Percentiles rank a stretch among this genome's conserved stretches.
Conservation (phyloP, 2,329 filamentous ascomycete genomes). For the Aureobasidium sp. region DNA sequence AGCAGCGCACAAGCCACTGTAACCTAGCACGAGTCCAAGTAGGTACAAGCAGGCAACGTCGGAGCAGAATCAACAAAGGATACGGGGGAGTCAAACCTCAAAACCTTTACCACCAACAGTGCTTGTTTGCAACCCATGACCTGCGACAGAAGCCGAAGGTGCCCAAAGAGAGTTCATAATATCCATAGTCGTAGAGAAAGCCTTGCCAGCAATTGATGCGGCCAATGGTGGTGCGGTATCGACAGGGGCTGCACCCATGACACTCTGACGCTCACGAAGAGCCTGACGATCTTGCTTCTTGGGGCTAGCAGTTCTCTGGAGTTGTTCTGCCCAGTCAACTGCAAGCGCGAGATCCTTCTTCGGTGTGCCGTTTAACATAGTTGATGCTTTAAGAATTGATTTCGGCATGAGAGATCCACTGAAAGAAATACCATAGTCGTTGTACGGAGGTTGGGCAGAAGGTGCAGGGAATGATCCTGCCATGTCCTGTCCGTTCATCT, state of each 20-base stretch:
- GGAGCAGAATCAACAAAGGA: background rate
- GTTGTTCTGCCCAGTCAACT: constrained; percentile 87
- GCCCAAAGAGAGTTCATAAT: constrained; percentile 92
- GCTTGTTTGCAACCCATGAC: constrained; percentile 40
- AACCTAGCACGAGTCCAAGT: background rate
- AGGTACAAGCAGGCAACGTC: background rate
- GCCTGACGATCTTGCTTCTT: constrained; percentile 80
- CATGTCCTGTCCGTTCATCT: constrained; percentile 58
- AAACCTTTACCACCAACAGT: constrained; percentile 55
- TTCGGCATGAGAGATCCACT: constrained; percentile 31
- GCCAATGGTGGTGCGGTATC: constrained; percentile 20
- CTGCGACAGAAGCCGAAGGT: constrained; percentile 50
- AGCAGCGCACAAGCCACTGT: background rate
- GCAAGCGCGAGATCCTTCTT: constrained; percentile 49
- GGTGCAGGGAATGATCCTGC: constrained; percentile 76
- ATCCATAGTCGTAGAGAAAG: constrained; percentile 84
- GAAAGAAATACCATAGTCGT: constrained; percentile 7
- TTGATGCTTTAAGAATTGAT: constrained; percentile 40
- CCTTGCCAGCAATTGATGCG: constrained; percentile 32
- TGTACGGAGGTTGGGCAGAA: constrained; percentile 28
- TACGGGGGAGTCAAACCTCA: constrained; percentile 70
- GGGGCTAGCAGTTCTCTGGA: constrained; percentile 89
- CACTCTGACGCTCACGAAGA: constrained; percentile 56
- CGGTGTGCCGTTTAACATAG: constrained; percentile 38
- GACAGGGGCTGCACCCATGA: constrained; percentile 32